Base-by-base conservation (phyloP, 129 eudicot species). In the Oenanthe sinensis region DNA sequence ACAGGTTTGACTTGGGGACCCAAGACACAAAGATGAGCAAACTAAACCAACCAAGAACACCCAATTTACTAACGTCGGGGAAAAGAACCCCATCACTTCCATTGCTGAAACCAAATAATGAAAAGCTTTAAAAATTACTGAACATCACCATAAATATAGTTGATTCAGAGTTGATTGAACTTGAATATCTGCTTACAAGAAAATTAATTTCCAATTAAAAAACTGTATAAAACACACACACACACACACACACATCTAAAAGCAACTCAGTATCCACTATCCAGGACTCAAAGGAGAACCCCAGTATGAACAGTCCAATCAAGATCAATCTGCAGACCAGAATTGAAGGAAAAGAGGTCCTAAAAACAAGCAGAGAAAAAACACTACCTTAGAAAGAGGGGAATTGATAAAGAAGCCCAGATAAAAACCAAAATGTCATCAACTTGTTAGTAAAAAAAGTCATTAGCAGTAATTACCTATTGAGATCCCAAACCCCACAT, bases 1-100 rank as follows among this genome's bases (percentile, higher is more conserved):
- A 71, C 98, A 95, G 13, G 78, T 74, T 78, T 84, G 87, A 79
- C 82, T 75, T 77, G 47, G 74, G 84, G 91, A 86, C 82, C 79
- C 79, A 52, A 81, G 63, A 81, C 86, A 72, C 83, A 80, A 84
- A 79, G 74, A 85, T 77, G 88, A 83, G 68, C 85, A 88, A 19
- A 88, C 20, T 11, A 89, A 40, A 52, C 79, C 86, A 62, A 50
- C 75, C 75, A 86, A 86, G 83, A 90, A 45, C 15, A 83, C 83
- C 87, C 86, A 88, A 71, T 75, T 76, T 48, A 87, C 71, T 39
- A 79, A 79, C 72, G 33, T 79, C 88, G 78, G 79, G 30, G 83
- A 30, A 5, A 42, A 71, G 63, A 55, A 78, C 60, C 77, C 71
- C 83, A 78, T 79, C 44, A 71, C 81, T 80, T 75, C 77, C 84